phyloP scores from a whole-genome alignment of 495 filamentous ascomycete genomes.

The Talaromyces wortmannii region DNA sequence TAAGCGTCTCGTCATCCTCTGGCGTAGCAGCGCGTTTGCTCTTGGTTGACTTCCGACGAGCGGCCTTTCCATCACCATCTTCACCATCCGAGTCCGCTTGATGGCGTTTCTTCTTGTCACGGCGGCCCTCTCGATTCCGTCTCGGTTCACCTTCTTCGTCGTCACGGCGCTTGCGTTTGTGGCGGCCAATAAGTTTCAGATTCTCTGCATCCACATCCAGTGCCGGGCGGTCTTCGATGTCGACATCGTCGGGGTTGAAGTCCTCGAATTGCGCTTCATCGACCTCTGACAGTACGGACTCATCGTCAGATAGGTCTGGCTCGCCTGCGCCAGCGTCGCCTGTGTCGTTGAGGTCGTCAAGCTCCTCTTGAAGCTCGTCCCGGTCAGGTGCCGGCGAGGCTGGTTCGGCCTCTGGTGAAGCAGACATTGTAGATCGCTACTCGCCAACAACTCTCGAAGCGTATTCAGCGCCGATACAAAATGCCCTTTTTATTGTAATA shows the following conservation, averaged over 20 bases:
- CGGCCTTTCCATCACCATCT: constrained; percentile 50
- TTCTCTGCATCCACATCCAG: constrained; percentile 86
- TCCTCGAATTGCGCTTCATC: constrained; percentile 92
- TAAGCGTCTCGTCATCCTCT: constrained; percentile 57
- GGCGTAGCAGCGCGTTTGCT: constrained; percentile 43
- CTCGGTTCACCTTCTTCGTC: constrained; percentile 47
- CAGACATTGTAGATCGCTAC: constrained; percentile 23
- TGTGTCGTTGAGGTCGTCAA: constrained; percentile 3
- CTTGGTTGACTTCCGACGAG: constrained; percentile 43
- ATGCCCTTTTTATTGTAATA: neutral
- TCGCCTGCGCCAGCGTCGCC: constrained; percentile 16
- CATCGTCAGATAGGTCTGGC: constrained; percentile 58
- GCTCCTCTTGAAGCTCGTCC: constrained; percentile 2
- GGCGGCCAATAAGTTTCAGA: constrained; percentile 62
- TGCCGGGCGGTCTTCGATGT: constrained; percentile 66
- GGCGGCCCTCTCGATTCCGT: constrained; percentile 68
- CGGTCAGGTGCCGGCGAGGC: constrained; percentile 14
- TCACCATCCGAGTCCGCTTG: constrained; percentile 44
- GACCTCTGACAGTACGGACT: constrained; percentile 87
- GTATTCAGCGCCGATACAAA: too few relatives aligned
- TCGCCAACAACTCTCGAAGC: too few relatives aligned
- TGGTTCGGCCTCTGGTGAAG: constrained; percentile 26
- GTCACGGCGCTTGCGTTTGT: constrained; percentile 76
- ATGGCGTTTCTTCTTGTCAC: constrained; percentile 69
- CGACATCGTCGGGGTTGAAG: constrained; percentile 73